Percentiles rank a stretch among this genome's conserved stretches.
Evolutionary conservation across 1,284 basidiomycete species (phyloP).

Genomic region (Golubevia pallescens): DNA sequence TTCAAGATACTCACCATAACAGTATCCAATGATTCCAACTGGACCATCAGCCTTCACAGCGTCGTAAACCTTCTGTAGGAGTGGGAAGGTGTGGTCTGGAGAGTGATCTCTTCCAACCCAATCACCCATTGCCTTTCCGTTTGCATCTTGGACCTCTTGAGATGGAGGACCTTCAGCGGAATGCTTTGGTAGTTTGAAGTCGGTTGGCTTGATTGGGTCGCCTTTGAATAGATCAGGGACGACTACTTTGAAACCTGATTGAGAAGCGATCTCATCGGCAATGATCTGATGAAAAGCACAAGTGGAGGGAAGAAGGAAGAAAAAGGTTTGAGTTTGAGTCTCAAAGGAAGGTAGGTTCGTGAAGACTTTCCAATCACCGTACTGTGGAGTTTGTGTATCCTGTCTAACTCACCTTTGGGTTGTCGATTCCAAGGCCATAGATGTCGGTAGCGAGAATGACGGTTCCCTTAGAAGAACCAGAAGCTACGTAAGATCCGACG

Average conservation of each 20-base stretch:
- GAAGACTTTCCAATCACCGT: too few species aligned
- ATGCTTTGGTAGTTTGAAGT: slow-evolving; percentile 8
- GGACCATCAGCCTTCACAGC: slow-evolving; percentile 7
- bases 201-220: slow-evolving; percentile 15
- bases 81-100: slow-evolving; percentile 16
- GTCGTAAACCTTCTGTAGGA: slow-evolving; percentile 17
- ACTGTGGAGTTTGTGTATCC: background rate
- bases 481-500: slow-evolving; percentile 12
- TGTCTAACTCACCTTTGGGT: background rate
- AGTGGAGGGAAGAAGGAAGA: background rate
- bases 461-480: slow-evolving; percentile 7
- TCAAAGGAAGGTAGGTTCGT: slow-evolving; percentile 3
- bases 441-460: slow-evolving; percentile 20
- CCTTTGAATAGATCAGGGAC: slow-evolving; percentile 16
- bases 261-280: slow-evolving; percentile 12
- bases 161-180: slow-evolving; percentile 8
- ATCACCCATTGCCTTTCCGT: slow-evolving; percentile 12
- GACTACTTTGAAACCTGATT: slow-evolving; percentile 14
- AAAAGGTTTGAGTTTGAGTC: slow-evolving; percentile 11
- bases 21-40: slow-evolving; percentile 17
- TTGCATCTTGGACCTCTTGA: slow-evolving; percentile 14
- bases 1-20: slow-evolving; percentile 6
- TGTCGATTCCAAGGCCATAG: slow-evolving; percentile 10
- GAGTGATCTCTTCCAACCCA: slow-evolving; percentile 18
- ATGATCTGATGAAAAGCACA: slow-evolving; percentile 6